phyloP scores from a whole-genome alignment of 176 grass and related monocot species.

The Aechmea fasciata region DNA sequence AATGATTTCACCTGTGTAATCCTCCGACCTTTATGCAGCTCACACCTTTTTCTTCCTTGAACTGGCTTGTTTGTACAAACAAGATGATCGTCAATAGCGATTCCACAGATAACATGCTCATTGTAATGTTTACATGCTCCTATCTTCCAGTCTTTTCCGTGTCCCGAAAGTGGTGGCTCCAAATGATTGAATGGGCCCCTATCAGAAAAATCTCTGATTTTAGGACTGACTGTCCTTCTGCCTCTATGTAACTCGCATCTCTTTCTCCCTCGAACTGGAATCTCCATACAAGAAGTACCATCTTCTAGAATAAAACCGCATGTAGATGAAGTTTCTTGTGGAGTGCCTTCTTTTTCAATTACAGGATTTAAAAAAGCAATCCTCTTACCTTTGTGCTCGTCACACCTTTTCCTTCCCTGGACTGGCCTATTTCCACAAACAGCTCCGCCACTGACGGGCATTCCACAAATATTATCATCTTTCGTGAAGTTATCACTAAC shows the following conservation, averaged over 20 bases:
- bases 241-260: constrained; percentile 86
- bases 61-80: constrained; percentile 13
- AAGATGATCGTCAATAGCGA: not conserved
- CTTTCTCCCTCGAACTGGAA: constrained; percentile 57
- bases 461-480: constrained; percentile 19
- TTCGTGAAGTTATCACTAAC: not conserved
- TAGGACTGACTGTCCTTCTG: constrained; percentile 30
- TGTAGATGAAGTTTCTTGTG: constrained; percentile 17
- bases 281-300: constrained; percentile 46
- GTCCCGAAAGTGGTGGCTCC: not conserved
- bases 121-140: not conserved
- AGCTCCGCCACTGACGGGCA: constrained; percentile 11
- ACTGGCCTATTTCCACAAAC: constrained; percentile 30
- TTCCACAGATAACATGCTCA: constrained; percentile 11
- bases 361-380: constrained; percentile 16
- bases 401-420: constrained; percentile 21
- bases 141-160: not conserved
- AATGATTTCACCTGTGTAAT: not conserved
- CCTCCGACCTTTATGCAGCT: constrained; percentile 30
- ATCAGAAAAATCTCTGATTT: not conserved
- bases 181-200: not conserved
- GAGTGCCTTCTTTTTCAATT: constrained; percentile 13
- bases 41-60: constrained; percentile 25
- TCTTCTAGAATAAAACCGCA: constrained; percentile 52
- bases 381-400: constrained; percentile 43